These are phyloP conservation scores for Peribolospora kevripleyi DNA, from an alignment of 768 basidiomycete genomes.

Conservation along the genomic window DNA sequence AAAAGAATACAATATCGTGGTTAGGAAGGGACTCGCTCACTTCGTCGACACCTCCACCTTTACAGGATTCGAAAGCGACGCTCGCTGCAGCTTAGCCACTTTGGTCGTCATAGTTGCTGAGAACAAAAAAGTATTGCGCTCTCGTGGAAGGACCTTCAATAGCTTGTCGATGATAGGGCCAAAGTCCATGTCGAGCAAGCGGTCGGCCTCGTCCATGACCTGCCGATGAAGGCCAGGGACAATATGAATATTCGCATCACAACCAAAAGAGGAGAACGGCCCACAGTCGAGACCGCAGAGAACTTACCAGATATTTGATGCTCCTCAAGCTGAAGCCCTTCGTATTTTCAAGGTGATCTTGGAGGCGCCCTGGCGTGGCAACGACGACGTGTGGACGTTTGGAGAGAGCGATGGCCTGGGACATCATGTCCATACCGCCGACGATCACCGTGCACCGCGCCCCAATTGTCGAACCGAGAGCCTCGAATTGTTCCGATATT, in stretches of 20 bases:
- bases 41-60: slow-evolving; percentile 80
- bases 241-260: not conserved
- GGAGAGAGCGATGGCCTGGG: slow-evolving; percentile 71
- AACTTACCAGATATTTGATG: slow-evolving; percentile 62
- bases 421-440: slow-evolving; percentile 81
- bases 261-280: not conserved
- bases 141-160: slow-evolving; percentile 77
- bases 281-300: not conserved
- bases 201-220: slow-evolving; percentile 96
- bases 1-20: not conserved
- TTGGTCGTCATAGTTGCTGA: slow-evolving; percentile 99
- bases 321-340: slow-evolving; percentile 78
- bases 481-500: slow-evolving; percentile 88
- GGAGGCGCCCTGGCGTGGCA: slow-evolving; percentile 75
- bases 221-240: slow-evolving; percentile 17
- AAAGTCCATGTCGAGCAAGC: slow-evolving; percentile 87
- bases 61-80: slow-evolving; percentile 78
- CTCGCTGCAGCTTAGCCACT: slow-evolving; percentile 83
- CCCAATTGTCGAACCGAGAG: slow-evolving; percentile 74
- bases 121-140: slow-evolving; percentile 83
- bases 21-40: slow-evolving; percentile 25
- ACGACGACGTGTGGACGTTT: slow-evolving; percentile 88
- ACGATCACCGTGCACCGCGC: slow-evolving; percentile 74
- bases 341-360: slow-evolving; percentile 87
- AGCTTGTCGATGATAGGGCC: slow-evolving; percentile 89